A percentile compares a stretch with the other conserved stretches of the same genome.
Conservation (phyloP, 1,284 basidiomycete species). For the Ceratobasidium papillatum region DNA sequence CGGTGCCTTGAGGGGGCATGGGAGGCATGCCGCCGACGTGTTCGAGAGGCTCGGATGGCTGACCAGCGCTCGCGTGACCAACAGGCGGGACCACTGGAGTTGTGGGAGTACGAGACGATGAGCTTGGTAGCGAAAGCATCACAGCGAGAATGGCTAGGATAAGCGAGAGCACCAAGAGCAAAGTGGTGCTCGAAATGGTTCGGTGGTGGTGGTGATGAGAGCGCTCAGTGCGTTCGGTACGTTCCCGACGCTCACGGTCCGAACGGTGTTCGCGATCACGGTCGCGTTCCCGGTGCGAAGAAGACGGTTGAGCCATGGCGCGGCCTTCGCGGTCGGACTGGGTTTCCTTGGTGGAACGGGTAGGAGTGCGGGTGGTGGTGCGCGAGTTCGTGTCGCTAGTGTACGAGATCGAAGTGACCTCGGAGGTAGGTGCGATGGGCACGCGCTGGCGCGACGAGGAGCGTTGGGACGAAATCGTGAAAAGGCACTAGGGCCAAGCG, state of each 20-base stretch:
- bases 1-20: conserved; percentile 43
- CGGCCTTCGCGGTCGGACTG: conserved; percentile 24
- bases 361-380: conserved; percentile 20
- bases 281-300: conserved; percentile 65
- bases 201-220: conserved; percentile 77
- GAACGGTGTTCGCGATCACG: conserved; percentile 63
- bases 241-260: conserved; percentile 60
- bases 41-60: background rate
- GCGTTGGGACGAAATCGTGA: conserved; percentile 40
- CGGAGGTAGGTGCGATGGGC: conserved; percentile 25
- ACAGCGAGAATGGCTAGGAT: conserved; percentile 82
- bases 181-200: conserved; percentile 86
- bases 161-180: conserved; percentile 81
- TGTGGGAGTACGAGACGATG: conserved; percentile 47
- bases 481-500: conserved; percentile 31
- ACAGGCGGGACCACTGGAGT: conserved; percentile 25
- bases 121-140: conserved; percentile 80
- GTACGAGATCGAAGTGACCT: conserved; percentile 26
- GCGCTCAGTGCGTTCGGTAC: conserved; percentile 46
- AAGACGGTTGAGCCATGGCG: conserved; percentile 74
- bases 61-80: background rate
- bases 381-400: conserved; percentile 27
- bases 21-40: background rate
- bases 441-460: conserved; percentile 33
- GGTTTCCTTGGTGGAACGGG: conserved; percentile 24